A percentile compares a stretch with the other conserved stretches of the same genome.
These are phyloP conservation scores for Yarrowia sp. DNA, from an alignment of 805 yeast genomes.

Conservation along the genomic window DNA sequence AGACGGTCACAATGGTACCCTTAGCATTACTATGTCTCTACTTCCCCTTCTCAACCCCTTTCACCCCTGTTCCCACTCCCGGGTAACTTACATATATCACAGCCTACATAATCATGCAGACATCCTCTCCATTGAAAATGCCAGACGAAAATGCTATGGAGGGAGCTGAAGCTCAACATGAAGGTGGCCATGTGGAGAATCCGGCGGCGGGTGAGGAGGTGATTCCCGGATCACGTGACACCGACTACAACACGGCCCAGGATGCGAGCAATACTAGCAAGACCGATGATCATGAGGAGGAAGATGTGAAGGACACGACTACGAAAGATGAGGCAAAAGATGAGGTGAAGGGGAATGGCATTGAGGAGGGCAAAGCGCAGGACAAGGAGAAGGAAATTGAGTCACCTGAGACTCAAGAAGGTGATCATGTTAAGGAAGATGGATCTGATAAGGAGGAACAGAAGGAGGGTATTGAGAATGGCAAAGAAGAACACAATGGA, in stretches of 20 bases:
- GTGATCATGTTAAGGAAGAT: neutral
- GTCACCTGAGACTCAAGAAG: too few species aligned
- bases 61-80: neutral
- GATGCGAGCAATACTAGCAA: neutral
- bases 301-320: neutral
- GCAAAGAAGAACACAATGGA: neutral
- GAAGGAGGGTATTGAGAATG: neutral
- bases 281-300: slow-evolving; percentile 1
- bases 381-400: slow-evolving; percentile 17
- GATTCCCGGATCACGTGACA: neutral
- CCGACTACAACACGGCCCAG: slow-evolving; percentile 8
- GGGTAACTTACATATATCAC: slow-evolving; percentile 28
- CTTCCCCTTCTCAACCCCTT: neutral
- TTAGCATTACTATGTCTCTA: too few species aligned
- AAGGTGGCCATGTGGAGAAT: slow-evolving; percentile 27
- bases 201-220: slow-evolving; percentile 18
- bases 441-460: slow-evolving; percentile 18
- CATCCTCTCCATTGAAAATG: slow-evolving; percentile 21
- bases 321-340: neutral
- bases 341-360: neutral
- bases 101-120: slow-evolving; percentile 31
- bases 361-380: slow-evolving; percentile 15
- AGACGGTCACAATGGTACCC: too few species aligned
- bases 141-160: slow-evolving; percentile 33
- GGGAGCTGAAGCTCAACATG: slow-evolving; percentile 37